Conservation (phyloP, 2,329 filamentous ascomycete genomes). For the Epichloe elymi region DNA sequence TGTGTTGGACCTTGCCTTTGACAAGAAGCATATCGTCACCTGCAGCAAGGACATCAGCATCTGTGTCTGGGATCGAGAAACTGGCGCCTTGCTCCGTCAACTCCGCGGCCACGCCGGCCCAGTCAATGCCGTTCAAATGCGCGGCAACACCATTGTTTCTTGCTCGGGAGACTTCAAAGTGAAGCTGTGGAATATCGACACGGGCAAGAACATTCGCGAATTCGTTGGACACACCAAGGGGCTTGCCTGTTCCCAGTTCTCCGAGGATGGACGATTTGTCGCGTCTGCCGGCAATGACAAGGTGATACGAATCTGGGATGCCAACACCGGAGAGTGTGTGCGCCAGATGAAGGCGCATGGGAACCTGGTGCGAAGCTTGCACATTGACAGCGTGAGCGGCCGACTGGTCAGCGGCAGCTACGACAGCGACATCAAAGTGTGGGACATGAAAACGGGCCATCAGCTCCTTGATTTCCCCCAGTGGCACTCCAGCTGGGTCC, state of each 20-base stretch:
- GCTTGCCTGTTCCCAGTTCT: slow-evolving; percentile 90
- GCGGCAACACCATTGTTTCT: slow-evolving; percentile 82
- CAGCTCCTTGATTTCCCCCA: slow-evolving; percentile 67
- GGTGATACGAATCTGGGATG: slow-evolving; percentile 91
- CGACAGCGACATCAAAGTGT: slow-evolving; percentile 91
- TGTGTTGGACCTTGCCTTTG: slow-evolving; percentile 87
- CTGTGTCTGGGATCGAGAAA: slow-evolving; percentile 83
- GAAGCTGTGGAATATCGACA: slow-evolving; percentile 90
- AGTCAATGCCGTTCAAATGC: slow-evolving; percentile 91
- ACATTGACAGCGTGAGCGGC: slow-evolving; percentile 77
- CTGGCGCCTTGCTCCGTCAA: slow-evolving; percentile 61
- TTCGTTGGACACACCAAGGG: slow-evolving; percentile 85
- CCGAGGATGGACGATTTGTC: slow-evolving; percentile 84
- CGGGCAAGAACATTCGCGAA: slow-evolving; percentile 77
- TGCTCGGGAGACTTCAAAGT: slow-evolving; percentile 89
- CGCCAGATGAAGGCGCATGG: slow-evolving; percentile 72
- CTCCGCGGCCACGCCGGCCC: slow-evolving; percentile 79
- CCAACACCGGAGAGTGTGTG: slow-evolving; percentile 74
- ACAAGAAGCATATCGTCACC: slow-evolving; percentile 84
- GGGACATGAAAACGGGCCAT: slow-evolving; percentile 69
- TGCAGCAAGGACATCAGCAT: slow-evolving; percentile 94
- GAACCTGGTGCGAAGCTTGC: slow-evolving; percentile 75
- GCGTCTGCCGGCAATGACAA: slow-evolving; percentile 92
- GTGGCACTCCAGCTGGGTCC: slow-evolving; percentile 96
- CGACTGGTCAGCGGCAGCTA: slow-evolving; percentile 87